Base-by-base conservation (phyloP, 106 monocot species). In the Cymbidium sinense region DNA sequence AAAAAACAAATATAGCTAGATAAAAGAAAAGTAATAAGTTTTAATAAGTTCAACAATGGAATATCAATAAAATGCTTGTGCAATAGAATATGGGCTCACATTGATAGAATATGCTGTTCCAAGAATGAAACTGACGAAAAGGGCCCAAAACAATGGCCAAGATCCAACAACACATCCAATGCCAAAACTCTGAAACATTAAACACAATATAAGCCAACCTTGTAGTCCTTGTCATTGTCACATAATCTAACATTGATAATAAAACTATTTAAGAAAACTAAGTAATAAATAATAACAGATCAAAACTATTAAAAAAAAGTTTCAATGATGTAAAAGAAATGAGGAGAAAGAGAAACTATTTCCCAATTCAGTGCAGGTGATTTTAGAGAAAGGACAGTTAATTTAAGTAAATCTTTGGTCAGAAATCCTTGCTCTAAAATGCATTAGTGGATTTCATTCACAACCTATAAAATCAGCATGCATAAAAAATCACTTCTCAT, bases 41-140 rank as follows among this genome's bases (percentile, higher is more conserved):
- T 33, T 33, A 33, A 67, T 33, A 67, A 67, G 23, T 58, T 4
- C 7, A 58, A 25, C 58, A 58, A 58, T 58, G 58, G n/a, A 7
- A 58, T 67, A 15, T 17, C 30, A 31, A 67, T 33, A 67, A 67
- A 67, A 13, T 30, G 31, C 17, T 67, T 67, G 4, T 31, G 29
- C 6, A 13, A 44, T 27, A 47, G 17, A 47, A 44, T 28, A 47
- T 34, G 50, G 65, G 77, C 88, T 92, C 85, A 99, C 99, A 91
- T 95, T 77, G 58, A 90, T 89, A 31, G 99, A 95, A 77, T 99
- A 99, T 77, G 95, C 95, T 44, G 99, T 95, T 79, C 95, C 99
- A 84, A 99, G 99, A 61, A 95, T 44, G 79, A 99, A 99, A 87
- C 95, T 99, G 82, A 99, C 81, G 70, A 91, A 93, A 75, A 99